Evolutionary conservation across 371 early-diverging fungal species (phyloP).

Genomic region (Haplosporangium sp.): DNA sequence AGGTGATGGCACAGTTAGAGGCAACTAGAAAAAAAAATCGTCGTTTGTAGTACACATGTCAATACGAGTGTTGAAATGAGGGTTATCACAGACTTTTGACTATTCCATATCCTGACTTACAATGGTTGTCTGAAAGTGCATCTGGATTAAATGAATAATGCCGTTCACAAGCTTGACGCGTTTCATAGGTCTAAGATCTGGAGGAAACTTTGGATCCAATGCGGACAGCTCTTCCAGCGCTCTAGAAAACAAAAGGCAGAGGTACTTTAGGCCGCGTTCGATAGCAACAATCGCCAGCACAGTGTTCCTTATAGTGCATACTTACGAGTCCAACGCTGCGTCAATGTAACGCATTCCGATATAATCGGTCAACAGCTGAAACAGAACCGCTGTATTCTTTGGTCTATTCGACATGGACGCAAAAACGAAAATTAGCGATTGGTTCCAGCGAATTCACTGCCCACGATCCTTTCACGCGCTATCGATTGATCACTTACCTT

Average conservation of each 20-base stretch:
- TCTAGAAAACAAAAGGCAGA: slow-evolving; percentile 53
- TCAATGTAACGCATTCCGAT: slow-evolving; percentile 85
- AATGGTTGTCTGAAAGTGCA: slow-evolving; percentile 89
- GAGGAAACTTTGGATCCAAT: slow-evolving; percentile 71
- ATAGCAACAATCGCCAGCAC: neutral
- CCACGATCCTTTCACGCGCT: neutral
- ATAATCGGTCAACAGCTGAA: slow-evolving; percentile 77
- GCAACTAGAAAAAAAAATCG: slow-evolving; percentile 61
- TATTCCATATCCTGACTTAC: slow-evolving; percentile 59
- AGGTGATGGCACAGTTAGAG: slow-evolving; percentile 79
- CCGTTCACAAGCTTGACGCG: slow-evolving; percentile 76
- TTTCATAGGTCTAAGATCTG: slow-evolving; percentile 77
- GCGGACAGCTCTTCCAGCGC: slow-evolving; percentile 78
- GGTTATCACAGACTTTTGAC: neutral
- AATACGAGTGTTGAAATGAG: neutral
- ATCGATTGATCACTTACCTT: slow-evolving; percentile 57
- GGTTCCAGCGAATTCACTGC: too few relatives aligned
- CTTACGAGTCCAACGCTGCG: slow-evolving; percentile 84
- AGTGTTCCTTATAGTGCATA: neutral
- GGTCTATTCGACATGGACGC: slow-evolving; percentile 51
- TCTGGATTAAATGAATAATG: slow-evolving; percentile 85
- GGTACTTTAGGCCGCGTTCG: too few relatives aligned
- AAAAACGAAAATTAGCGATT: too few relatives aligned
- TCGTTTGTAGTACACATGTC: neutral
- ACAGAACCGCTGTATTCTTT: slow-evolving; percentile 69